phyloP scores from a whole-genome alignment of 2,329 filamentous ascomycete species.

The Aspergillus sp. region DNA sequence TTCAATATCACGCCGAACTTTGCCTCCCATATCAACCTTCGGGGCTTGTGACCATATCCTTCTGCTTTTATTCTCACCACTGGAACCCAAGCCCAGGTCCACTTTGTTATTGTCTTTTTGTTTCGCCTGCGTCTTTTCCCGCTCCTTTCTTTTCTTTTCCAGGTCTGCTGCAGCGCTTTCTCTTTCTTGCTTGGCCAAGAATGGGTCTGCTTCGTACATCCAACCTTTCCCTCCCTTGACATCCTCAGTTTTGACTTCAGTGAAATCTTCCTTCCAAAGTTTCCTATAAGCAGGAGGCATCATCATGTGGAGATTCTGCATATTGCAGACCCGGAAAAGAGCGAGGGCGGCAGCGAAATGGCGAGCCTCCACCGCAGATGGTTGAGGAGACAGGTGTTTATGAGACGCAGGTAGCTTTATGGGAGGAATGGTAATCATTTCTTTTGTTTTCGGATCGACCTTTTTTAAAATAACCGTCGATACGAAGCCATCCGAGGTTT shows the following conservation, averaged over 20 bases:
- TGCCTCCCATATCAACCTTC: constrained; percentile 87
- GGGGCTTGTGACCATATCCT: constrained; percentile 77
- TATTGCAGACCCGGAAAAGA: constrained; percentile 86
- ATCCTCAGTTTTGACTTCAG: constrained; percentile 74
- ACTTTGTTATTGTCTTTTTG: constrained; percentile 61
- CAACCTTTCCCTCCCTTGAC: constrained; percentile 71
- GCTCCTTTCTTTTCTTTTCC: constrained; percentile 74
- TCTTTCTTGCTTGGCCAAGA: constrained; percentile 71
- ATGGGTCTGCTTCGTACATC: constrained; percentile 96
- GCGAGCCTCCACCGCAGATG: constrained; percentile 81
- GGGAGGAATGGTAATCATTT: constrained; percentile 68
- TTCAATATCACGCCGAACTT: constrained; percentile 74
- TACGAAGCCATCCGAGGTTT: constrained; percentile 68
- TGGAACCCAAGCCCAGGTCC: constrained; percentile 43
- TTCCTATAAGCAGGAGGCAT: constrained; percentile 85
- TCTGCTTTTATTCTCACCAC: constrained; percentile 47
- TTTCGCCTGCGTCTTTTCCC: constrained; percentile 55
- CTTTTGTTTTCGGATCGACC: constrained; percentile 75
- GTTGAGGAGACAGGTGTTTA: constrained; percentile 68
- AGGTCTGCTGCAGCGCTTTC: constrained; percentile 71
- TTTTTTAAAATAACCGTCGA: constrained; percentile 74
- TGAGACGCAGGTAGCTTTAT: constrained; percentile 75
- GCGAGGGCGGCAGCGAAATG: constrained; percentile 92
- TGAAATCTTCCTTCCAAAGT: constrained; percentile 86
- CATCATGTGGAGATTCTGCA: constrained; percentile 93